These are phyloP conservation scores for Elsinoe australis DNA, from an alignment of 2,329 filamentous ascomycete genomes.

Conservation along the genomic window DNA sequence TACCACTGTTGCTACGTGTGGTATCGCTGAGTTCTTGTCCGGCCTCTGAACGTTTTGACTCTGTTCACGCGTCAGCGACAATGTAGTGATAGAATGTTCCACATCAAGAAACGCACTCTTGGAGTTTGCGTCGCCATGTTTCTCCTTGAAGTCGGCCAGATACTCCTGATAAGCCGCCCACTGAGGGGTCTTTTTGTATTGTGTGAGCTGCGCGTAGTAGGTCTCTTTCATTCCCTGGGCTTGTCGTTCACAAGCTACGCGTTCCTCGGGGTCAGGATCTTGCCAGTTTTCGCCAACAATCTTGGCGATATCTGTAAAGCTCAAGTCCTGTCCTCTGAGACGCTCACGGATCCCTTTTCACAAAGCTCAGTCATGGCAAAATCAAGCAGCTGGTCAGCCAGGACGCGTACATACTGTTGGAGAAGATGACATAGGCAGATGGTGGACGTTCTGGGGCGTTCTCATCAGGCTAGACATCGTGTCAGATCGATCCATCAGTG, in stretches of 20 bases:
- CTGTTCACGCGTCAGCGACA: too few relatives aligned
- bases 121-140: too few relatives aligned
- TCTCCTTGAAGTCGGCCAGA: constrained; percentile 68
- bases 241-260: constrained; percentile 64
- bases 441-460: constrained; percentile 72
- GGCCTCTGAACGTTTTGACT: neutral
- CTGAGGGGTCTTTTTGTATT: constrained; percentile 69
- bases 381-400: too few relatives aligned
- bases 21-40: too few relatives aligned
- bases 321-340: constrained; percentile 65
- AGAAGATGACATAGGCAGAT: constrained; percentile 81
- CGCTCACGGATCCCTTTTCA: constrained; percentile 74
- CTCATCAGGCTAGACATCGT: constrained; percentile 69
- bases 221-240: constrained; percentile 67
- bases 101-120: too few relatives aligned
- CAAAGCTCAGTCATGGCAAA: too few relatives aligned
- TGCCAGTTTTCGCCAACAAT: constrained; percentile 78
- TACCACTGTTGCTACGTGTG: too few relatives aligned
- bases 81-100: too few relatives aligned
- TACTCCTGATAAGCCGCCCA: constrained; percentile 62
- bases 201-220: constrained; percentile 62
- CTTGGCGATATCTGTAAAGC: constrained; percentile 78
- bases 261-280: constrained; percentile 56
- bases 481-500: too few relatives aligned
- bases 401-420: constrained; percentile 58